Evolutionary conservation across 2,329 filamentous ascomycete genomes (phyloP).

Genomic region (Elsinoe fawcettii): DNA sequence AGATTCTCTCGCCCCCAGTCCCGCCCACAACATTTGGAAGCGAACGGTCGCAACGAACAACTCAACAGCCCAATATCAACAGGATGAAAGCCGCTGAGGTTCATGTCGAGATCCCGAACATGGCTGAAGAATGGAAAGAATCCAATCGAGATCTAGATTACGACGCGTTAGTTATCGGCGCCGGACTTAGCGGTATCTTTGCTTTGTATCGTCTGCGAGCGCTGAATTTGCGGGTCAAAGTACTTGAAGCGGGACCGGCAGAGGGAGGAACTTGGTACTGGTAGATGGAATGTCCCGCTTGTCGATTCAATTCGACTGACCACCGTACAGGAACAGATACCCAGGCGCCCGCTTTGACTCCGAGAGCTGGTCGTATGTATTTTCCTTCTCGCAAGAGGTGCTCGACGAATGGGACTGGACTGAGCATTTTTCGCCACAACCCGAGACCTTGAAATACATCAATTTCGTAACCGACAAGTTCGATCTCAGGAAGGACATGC

Average conservation of each 20-base stretch:
- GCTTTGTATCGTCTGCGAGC: constrained; percentile 36
- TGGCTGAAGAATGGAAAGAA: not conserved
- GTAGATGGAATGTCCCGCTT: constrained; percentile 4
- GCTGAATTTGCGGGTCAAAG: constrained; percentile 23
- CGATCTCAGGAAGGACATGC: constrained; percentile 33
- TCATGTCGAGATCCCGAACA: not conserved
- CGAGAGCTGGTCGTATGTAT: constrained; percentile 38
- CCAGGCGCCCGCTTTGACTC: constrained; percentile 40
- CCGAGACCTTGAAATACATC: constrained; percentile 45
- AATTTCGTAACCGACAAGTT: constrained; percentile 41
- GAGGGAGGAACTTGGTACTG: constrained; percentile 32
- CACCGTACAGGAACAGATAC: constrained; percentile 24
- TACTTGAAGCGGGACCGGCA: constrained; percentile 28
- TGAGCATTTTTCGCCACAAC: constrained; percentile 28
- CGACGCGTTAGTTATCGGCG: constrained; percentile 29
- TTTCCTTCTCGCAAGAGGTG: constrained; percentile 34
- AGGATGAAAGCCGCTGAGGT: not conserved
- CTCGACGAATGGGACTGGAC: constrained; percentile 39
- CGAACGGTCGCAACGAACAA: not conserved
- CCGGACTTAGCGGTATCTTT: constrained; percentile 37
- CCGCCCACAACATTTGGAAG: not conserved
- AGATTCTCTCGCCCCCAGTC: not conserved
- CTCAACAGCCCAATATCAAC: not conserved
- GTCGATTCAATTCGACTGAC: not conserved
- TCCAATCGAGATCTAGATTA: not conserved